Evolutionary conservation across 2,329 filamentous ascomycete genomes (phyloP).

Genomic region (Claviceps monticola): DNA sequence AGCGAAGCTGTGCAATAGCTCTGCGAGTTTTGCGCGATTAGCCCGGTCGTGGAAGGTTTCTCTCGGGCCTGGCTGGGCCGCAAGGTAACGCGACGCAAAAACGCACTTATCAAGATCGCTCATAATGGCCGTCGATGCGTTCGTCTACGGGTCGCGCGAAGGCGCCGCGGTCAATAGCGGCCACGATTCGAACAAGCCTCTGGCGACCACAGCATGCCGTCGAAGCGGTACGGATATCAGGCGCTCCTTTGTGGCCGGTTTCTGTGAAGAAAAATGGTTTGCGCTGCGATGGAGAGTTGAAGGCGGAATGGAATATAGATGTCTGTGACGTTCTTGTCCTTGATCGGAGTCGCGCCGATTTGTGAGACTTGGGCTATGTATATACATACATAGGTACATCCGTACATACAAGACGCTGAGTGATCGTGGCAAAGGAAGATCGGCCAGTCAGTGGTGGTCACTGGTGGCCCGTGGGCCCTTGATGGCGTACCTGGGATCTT

Average conservation of each 20-base stretch:
- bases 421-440: not conserved
- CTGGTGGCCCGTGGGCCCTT: not conserved
- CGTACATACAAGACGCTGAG: too few relatives aligned
- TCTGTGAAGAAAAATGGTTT: not conserved
- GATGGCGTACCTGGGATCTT: slow-evolving; percentile 5
- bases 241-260: not conserved
- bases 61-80: too few relatives aligned
- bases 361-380: not conserved
- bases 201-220: slow-evolving; percentile 15
- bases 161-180: slow-evolving; percentile 9
- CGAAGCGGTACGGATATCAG: not conserved
- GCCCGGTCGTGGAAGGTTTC: not conserved
- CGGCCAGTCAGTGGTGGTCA: not conserved
- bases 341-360: not conserved
- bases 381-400: too few relatives aligned
- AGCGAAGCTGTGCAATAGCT: slow-evolving; percentile 87
- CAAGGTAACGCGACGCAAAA: not conserved
- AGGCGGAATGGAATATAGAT: too few relatives aligned
- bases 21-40: slow-evolving; percentile 28
- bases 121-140: slow-evolving; percentile 38
- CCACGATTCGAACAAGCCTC: slow-evolving; percentile 4
- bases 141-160: slow-evolving; percentile 3
- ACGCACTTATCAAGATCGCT: slow-evolving; percentile 84
- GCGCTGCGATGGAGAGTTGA: not conserved
- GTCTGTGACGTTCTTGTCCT: not conserved